A percentile compares a stretch with the other conserved stretches of the same genome.
Evolutionary conservation across 148 eudicot genomes (phyloP).

Genomic region (Rhododendron molle): DNA sequence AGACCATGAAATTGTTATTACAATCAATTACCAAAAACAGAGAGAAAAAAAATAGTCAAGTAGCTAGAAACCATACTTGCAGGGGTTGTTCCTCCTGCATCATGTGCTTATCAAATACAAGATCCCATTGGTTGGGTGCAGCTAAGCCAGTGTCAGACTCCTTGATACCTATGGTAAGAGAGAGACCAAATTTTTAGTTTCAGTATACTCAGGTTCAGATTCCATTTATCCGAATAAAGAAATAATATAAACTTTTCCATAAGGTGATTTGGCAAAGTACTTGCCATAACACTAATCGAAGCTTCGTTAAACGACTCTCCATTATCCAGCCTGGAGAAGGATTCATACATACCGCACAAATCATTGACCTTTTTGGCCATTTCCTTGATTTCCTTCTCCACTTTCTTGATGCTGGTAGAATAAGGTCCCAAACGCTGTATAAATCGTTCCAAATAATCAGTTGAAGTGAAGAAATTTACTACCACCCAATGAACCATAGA

Average conservation of each 20-base stretch:
- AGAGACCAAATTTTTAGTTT: slow-evolving; percentile 3
- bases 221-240: background rate
- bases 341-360: slow-evolving; percentile 65
- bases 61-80: slow-evolving; percentile 49
- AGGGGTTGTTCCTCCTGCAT: slow-evolving; percentile 99
- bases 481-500: background rate
- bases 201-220: background rate
- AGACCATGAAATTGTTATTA: slow-evolving; percentile 6
- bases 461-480: background rate
- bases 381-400: slow-evolving; percentile 82
- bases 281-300: background rate
- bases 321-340: background rate
- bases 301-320: background rate
- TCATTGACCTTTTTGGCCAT: slow-evolving; percentile 86
- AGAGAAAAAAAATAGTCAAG: background rate
- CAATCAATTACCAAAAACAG: background rate
- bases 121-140: slow-evolving; percentile 96
- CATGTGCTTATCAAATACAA: slow-evolving; percentile 97
- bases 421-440: slow-evolving; percentile 93
- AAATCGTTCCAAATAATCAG: background rate
- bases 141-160: slow-evolving; percentile 98
- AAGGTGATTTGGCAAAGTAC: background rate
- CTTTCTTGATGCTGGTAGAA: slow-evolving; percentile 63
- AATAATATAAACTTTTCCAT: background rate
- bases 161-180: slow-evolving; percentile 59